These are phyloP conservation scores for Aspergillus sp. DNA, from an alignment of 2,329 filamentous ascomycete genomes.

Conservation along the genomic window DNA sequence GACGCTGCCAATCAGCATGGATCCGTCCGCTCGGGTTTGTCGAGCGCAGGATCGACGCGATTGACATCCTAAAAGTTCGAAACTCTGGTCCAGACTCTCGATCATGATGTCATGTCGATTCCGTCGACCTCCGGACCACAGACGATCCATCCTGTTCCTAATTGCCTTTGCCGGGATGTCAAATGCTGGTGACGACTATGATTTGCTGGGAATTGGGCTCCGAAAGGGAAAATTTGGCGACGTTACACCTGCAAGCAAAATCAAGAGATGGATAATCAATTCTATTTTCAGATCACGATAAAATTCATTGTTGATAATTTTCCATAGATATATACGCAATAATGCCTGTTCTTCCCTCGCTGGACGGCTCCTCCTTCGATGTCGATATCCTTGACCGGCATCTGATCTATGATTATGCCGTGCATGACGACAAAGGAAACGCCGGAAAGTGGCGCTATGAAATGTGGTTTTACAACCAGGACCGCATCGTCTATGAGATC, in stretches of 20 bases:
- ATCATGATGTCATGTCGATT: conserved; percentile 8
- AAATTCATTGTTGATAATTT: background rate
- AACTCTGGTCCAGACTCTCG: background rate
- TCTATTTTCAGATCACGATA: background rate
- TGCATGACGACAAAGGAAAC: conserved; percentile 48
- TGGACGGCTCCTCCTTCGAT: conserved; percentile 41
- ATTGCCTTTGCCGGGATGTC: background rate
- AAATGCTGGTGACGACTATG: background rate
- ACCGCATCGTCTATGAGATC: conserved; percentile 58
- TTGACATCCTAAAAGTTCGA: background rate
- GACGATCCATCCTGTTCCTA: background rate
- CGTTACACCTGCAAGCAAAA: background rate
- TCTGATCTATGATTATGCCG: conserved; percentile 59
- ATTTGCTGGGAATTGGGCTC: background rate
- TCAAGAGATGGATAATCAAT: background rate
- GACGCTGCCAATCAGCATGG: background rate
- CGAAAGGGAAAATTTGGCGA: background rate
- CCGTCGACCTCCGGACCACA: background rate
- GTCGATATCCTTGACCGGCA: conserved; percentile 55
- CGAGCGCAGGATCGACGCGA: conserved; percentile 6
- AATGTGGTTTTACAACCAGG: conserved; percentile 59
- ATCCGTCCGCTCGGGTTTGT: conserved; percentile 1
- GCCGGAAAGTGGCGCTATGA: conserved; percentile 63
- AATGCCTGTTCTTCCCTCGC: conserved; percentile 23
- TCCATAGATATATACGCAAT: background rate